A percentile compares a stretch with the other conserved stretches of the same genome.
phyloP scores from a whole-genome alignment of 2,329 filamentous ascomycete species.

The Ophiostoma quercus region DNA sequence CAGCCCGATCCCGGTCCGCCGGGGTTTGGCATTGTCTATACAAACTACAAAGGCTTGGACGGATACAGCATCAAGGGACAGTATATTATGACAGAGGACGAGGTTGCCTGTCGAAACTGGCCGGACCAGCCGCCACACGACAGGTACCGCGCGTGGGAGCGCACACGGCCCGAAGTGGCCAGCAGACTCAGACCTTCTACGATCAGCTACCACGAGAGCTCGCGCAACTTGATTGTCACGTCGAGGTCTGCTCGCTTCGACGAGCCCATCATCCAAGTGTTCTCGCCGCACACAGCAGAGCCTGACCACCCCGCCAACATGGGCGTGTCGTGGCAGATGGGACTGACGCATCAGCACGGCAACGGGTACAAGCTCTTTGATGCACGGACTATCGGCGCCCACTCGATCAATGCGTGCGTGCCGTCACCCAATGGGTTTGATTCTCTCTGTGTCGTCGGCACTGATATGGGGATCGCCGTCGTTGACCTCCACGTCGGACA shows the following conservation, averaged over 20 bases:
- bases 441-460: not conserved
- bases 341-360: not conserved
- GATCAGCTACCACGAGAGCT: conserved; percentile 44
- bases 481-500: not conserved
- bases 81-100: conserved; percentile 43
- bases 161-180: conserved; percentile 15
- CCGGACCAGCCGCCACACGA: not conserved
- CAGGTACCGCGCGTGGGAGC: not conserved
- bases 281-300: conserved; percentile 14
- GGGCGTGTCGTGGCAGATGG: not conserved
- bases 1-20: conserved; percentile 37
- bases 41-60: conserved; percentile 25
- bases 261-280: conserved; percentile 25
- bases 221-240: conserved; percentile 41
- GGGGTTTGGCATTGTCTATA: conserved; percentile 42
- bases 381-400: not conserved
- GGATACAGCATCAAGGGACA: conserved; percentile 33
- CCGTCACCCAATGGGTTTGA: not conserved
- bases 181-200: conserved; percentile 39
- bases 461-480: not conserved
- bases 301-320: not conserved
- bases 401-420: conserved; percentile 1
- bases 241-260: conserved; percentile 27
- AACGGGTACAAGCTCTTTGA: not conserved
- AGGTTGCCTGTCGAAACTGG: not conserved